A percentile compares a stretch with the other conserved stretches of the same genome.
Conservation (phyloP, 345 rosid species). For the Eucalyptus cloeziana region DNA sequence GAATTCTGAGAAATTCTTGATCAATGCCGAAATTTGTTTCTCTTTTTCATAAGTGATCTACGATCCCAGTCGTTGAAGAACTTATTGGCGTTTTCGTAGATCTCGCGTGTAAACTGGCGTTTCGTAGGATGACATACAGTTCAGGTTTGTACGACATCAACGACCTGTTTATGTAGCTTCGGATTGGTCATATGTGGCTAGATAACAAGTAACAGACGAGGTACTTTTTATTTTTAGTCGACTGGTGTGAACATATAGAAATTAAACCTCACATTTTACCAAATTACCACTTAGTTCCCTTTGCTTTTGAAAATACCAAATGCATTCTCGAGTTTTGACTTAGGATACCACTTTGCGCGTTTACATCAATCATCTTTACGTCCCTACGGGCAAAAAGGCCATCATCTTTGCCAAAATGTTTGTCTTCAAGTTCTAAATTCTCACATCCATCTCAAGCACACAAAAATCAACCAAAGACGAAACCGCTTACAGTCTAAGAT, state of each 20-base stretch:
- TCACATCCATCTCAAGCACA: not conserved
- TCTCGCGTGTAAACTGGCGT: not conserved
- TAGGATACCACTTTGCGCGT: not conserved
- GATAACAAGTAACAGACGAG: not conserved
- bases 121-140: not conserved
- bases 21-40: not conserved
- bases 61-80: not conserved
- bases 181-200: not conserved
- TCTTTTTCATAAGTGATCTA: not conserved
- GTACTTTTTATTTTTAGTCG: not conserved
- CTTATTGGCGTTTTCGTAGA: not conserved
- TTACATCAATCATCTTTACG: not conserved
- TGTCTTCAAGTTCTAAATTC: not conserved
- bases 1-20: not conserved
- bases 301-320: not conserved
- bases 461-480: not conserved
- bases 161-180: not conserved
- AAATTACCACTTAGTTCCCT: not conserved
- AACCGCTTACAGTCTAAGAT: not conserved
- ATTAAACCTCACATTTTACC: not conserved
- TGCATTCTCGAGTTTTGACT: not conserved
- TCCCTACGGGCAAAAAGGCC: not conserved
- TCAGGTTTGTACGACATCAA: not conserved
- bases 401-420: not conserved
- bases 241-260: not conserved